Conservation (phyloP, 495 filamentous ascomycete species). For the Penicillium antarcticum region DNA sequence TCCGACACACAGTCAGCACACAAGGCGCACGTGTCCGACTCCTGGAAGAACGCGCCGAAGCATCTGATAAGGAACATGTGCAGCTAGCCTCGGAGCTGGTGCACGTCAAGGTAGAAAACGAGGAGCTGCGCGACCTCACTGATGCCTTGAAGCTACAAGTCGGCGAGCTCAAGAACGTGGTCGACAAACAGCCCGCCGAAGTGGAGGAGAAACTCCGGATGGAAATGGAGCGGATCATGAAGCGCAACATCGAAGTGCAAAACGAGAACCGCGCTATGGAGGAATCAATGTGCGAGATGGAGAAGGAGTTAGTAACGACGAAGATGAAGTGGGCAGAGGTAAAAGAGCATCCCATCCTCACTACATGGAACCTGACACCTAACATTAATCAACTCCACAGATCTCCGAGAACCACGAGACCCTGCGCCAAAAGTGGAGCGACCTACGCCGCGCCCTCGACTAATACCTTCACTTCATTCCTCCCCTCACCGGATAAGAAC, state of each 20-base stretch:
- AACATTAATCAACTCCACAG: slow-evolving; percentile 18
- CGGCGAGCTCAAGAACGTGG: slow-evolving; percentile 73
- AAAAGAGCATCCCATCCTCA: slow-evolving; percentile 17
- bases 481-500: neutral
- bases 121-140: slow-evolving; percentile 81
- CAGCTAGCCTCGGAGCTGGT: slow-evolving; percentile 88
- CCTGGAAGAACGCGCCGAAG: slow-evolving; percentile 84
- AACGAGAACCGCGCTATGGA: slow-evolving; percentile 87
- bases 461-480: slow-evolving; percentile 9
- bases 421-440: slow-evolving; percentile 75
- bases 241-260: slow-evolving; percentile 88
- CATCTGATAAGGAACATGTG: slow-evolving; percentile 90
- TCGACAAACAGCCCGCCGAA: slow-evolving; percentile 85
- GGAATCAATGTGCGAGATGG: slow-evolving; percentile 90
- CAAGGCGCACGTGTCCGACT: slow-evolving; percentile 70
- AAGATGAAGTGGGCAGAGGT: slow-evolving; percentile 97
- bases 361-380: neutral
- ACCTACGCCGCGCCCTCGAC: slow-evolving; percentile 68
- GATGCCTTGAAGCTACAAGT: slow-evolving; percentile 82
- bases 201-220: slow-evolving; percentile 76
- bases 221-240: slow-evolving; percentile 91
- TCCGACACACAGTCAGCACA: slow-evolving; percentile 60
- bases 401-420: slow-evolving; percentile 68
- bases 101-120: slow-evolving; percentile 87
- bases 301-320: slow-evolving; percentile 85